phyloP scores from a whole-genome alignment of 345 rosid species.

The Xanthoceras sorbifolium region DNA sequence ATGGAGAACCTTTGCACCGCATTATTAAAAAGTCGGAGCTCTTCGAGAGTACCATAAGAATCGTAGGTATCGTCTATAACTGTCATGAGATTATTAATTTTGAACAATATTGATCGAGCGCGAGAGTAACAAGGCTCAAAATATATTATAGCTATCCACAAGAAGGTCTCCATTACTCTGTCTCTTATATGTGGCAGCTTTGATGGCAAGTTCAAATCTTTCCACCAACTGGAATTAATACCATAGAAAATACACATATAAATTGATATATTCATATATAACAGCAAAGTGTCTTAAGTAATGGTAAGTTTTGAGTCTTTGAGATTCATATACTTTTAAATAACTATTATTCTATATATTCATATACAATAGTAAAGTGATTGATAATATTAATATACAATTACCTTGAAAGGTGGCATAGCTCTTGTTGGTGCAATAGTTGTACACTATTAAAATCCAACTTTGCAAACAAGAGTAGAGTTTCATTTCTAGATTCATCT shows the following conservation, averaged over 20 bases:
- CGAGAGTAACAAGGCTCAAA: neutral
- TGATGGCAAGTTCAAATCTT: neutral
- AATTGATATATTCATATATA: too few species aligned
- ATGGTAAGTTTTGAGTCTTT: too few species aligned
- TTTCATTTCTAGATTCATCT: slow-evolving; percentile 1
- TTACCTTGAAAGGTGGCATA: neutral
- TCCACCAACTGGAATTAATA: neutral
- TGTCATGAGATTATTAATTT: neutral
- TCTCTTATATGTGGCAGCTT: neutral
- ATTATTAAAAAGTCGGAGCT: neutral
- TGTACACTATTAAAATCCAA: neutral
- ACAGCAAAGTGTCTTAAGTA: too few species aligned
- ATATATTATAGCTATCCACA: neutral
- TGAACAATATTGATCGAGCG: neutral
- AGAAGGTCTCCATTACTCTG: neutral
- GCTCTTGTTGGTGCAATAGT: neutral
- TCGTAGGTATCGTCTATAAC: neutral
- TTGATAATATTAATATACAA: slow-evolving; percentile 4
- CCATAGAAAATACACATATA: too few species aligned
- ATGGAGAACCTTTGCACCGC: neutral
- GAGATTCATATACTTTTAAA: too few species aligned
- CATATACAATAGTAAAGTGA: too few species aligned
- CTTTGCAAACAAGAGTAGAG: neutral
- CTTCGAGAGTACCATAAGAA: neutral
- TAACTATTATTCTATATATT: too few species aligned